Conservation (phyloP, 139 green algal genomes). For the Closterium sp. region DNA sequence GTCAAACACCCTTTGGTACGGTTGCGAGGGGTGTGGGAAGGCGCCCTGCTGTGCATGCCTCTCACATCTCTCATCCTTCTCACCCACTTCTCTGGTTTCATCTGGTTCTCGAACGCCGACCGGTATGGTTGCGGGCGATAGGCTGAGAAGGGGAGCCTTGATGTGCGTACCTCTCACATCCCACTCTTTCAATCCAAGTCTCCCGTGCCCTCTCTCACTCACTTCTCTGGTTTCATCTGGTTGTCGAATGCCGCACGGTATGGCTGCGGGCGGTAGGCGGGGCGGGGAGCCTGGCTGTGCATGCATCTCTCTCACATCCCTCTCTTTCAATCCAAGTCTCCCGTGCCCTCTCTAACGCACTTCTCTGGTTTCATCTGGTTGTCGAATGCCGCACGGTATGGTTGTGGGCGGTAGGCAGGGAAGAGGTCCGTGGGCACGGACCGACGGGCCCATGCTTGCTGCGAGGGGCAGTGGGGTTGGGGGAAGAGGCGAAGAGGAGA, state of each 20-base stretch:
- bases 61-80: too few species aligned
- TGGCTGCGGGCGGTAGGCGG: neutral
- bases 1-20: neutral
- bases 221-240: neutral
- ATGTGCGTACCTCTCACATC: neutral
- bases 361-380: neutral
- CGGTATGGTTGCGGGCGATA: too few species aligned
- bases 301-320: neutral
- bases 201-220: too few species aligned
- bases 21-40: neutral
- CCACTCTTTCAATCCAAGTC: too few species aligned
- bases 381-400: neutral
- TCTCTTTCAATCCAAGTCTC: too few species aligned
- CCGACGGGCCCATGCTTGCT: neutral
- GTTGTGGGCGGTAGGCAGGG: neutral
- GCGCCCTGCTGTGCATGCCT: too few species aligned
- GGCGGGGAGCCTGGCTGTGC: neutral
- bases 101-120: too few species aligned
- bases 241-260: neutral
- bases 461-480: neutral
- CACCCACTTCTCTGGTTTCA: too few species aligned
- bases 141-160: neutral
- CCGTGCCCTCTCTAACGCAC: neutral
- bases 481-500: too few species aligned
- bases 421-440: neutral